Evolutionary conservation across 2,329 filamentous ascomycete genomes (phyloP).

Genomic region (Teratosphaeriaceae sp.): DNA sequence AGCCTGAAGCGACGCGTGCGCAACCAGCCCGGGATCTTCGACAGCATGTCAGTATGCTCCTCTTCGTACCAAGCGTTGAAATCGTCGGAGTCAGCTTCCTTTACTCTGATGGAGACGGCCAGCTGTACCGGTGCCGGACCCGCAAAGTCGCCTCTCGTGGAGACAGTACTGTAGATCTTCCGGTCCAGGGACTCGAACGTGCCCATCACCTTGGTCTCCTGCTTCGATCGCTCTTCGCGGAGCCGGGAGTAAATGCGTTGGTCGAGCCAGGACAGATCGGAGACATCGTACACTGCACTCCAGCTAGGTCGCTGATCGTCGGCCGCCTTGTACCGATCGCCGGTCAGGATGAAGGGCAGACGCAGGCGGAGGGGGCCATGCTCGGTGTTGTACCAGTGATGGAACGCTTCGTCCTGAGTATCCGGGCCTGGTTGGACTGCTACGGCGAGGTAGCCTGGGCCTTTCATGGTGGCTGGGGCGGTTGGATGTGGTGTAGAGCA

Average conservation of each 20-base stretch:
- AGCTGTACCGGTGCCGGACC: constrained; percentile 21
- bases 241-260: constrained; percentile 63
- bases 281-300: constrained; percentile 77
- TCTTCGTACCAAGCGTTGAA: constrained; percentile 65
- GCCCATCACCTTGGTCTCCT: constrained; percentile 51
- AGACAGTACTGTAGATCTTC: constrained; percentile 61
- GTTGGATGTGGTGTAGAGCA: no score
- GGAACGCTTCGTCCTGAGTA: constrained; percentile 63
- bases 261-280: constrained; percentile 63
- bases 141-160: constrained; percentile 33
- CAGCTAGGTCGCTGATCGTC: constrained; percentile 61
- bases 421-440: constrained; percentile 72
- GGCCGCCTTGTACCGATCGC: constrained; percentile 68
- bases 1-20: constrained; percentile 65
- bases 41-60: constrained; percentile 65
- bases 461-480: constrained; percentile 9
- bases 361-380: constrained; percentile 77
- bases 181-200: constrained; percentile 60
- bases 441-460: constrained; percentile 40
- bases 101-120: constrained; percentile 24
- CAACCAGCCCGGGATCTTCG: constrained; percentile 72
- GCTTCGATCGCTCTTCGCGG: constrained; percentile 46
- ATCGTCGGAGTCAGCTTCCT: constrained; percentile 53
- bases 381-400: constrained; percentile 94
- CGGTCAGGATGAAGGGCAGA: constrained; percentile 66